phyloP scores from a whole-genome alignment of 768 basidiomycete genomes.

The Leucocoprinus sp. region DNA sequence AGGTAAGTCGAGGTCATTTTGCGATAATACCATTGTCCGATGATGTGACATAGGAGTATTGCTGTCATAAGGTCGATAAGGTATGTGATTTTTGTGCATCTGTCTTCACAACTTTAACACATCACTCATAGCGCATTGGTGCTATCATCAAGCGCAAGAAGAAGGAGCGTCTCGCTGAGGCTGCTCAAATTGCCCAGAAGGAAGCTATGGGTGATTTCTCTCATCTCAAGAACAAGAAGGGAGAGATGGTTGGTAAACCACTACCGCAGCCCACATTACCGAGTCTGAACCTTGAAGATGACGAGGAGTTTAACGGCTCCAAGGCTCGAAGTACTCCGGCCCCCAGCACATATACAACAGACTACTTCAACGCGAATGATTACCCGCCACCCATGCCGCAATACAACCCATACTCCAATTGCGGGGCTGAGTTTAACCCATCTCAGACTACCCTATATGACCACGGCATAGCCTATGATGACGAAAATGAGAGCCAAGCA shows the following conservation, averaged over 20 bases:
- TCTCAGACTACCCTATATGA: slow-evolving; percentile 53
- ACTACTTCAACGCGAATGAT: slow-evolving; percentile 39
- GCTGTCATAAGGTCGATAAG: slow-evolving; percentile 98
- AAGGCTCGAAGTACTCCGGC: slow-evolving; percentile 43
- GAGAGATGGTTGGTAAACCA: slow-evolving; percentile 69
- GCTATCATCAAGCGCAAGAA: slow-evolving; percentile 89
- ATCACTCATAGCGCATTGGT: slow-evolving; percentile 64
- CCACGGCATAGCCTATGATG: slow-evolving; percentile 40
- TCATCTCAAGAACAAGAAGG: slow-evolving; percentile 90
- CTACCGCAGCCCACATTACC: slow-evolving; percentile 94
- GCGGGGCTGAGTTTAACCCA: slow-evolving; percentile 47
- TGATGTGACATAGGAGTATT: slow-evolving; percentile 65
- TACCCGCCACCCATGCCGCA: slow-evolving; percentile 73
- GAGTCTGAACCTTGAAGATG: slow-evolving; percentile 81
- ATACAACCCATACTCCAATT: slow-evolving; percentile 62
- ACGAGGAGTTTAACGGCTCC: slow-evolving; percentile 52
- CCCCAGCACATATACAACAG: slow-evolving; percentile 45
- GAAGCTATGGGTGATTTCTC: slow-evolving; percentile 88
- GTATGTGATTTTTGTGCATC: slow-evolving; percentile 30
- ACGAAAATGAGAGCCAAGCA: slow-evolving; percentile 59
- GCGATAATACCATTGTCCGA: slow-evolving; percentile 2
- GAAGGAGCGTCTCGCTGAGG: slow-evolving; percentile 75
- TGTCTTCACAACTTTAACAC: neutral
- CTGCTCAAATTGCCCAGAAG: slow-evolving; percentile 77
- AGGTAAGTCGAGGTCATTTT: slow-evolving; percentile 39